Percentiles rank a stretch among this genome's conserved stretches.
Conservation (phyloP, 2,329 filamentous ascomycete species). For the Cercospora sp. region DNA sequence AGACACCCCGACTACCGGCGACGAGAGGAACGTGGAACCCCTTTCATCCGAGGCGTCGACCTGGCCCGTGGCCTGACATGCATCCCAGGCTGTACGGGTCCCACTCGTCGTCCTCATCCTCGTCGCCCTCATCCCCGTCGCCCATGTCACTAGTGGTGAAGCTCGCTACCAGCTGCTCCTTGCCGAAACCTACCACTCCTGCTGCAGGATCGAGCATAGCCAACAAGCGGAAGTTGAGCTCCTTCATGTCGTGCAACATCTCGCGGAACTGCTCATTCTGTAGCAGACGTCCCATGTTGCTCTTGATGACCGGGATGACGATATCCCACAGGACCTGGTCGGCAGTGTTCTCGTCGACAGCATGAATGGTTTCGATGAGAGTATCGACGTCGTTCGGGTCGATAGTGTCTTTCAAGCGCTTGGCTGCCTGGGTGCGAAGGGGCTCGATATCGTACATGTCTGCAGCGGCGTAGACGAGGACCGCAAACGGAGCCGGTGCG, state of each 20-base stretch:
- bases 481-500: slow-evolving; percentile 11
- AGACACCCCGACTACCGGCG: neutral
- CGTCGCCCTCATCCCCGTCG: neutral
- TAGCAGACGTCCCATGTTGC: slow-evolving; percentile 14
- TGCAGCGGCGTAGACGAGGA: slow-evolving; percentile 44
- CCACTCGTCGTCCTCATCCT: neutral
- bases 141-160: neutral
- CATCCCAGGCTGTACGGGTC: neutral
- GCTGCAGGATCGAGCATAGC: neutral
- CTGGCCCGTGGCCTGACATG: neutral
- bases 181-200: neutral
- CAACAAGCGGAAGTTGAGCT: slow-evolving; percentile 11
- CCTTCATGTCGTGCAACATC: neutral
- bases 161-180: neutral
- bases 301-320: slow-evolving; percentile 20
- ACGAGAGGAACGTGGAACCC: neutral
- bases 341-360: slow-evolving; percentile 16
- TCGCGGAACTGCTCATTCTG: slow-evolving; percentile 8
- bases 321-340: slow-evolving; percentile 22
- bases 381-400: slow-evolving; percentile 10
- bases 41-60: neutral
- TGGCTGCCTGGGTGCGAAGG: slow-evolving; percentile 26
- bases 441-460: slow-evolving; percentile 42
- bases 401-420: slow-evolving; percentile 6
- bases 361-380: slow-evolving; percentile 22